A percentile compares a stretch with the other conserved stretches of the same genome.
These are phyloP conservation scores for Pseudophaeomoniella oleicola DNA, from an alignment of 2,329 filamentous ascomycete species.

Conservation along the genomic window DNA sequence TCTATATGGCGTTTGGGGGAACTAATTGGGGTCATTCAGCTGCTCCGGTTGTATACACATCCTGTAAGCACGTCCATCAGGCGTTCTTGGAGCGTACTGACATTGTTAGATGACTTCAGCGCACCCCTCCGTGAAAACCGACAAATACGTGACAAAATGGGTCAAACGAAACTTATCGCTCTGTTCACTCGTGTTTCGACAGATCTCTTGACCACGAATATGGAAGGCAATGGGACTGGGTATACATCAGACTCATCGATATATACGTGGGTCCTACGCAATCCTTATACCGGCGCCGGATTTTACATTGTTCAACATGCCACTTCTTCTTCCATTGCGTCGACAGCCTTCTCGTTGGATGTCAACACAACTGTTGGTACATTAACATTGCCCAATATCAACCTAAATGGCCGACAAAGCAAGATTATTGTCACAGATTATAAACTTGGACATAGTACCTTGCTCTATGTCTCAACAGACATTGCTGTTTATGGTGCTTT, in stretches of 20 bases:
- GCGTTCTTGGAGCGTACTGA: too few relatives aligned
- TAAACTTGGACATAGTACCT: conserved; percentile 27
- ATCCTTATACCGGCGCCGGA: conserved; percentile 32
- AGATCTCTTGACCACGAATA: conserved; percentile 36
- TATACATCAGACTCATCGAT: conserved; percentile 26
- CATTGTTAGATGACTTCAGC: conserved; percentile 31
- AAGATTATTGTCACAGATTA: conserved; percentile 42
- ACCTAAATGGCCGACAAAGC: conserved; percentile 36
- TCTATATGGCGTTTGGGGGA: conserved; percentile 41
- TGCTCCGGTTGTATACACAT: conserved; percentile 34
- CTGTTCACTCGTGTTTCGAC: conserved; percentile 38
- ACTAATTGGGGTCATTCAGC: conserved; percentile 41
- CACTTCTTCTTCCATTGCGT: conserved; percentile 27
- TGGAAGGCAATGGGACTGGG: conserved; percentile 40
- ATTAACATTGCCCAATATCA: conserved; percentile 29
- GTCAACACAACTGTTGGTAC: conserved; percentile 33
- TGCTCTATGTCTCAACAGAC: conserved; percentile 38
- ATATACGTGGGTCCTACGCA: conserved; percentile 38
- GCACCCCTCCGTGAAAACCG: conserved; percentile 40
- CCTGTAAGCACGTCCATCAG: too few relatives aligned
- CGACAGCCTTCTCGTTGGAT: conserved; percentile 31
- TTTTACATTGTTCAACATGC: conserved; percentile 38
- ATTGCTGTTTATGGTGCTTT: conserved; percentile 34
- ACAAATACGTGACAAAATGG: conserved; percentile 37
- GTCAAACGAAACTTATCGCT: conserved; percentile 39